Percentiles rank a stretch among this genome's conserved stretches.
Evolutionary conservation across 306 rosid species (phyloP).

Genomic region (Glycine latifolia): DNA sequence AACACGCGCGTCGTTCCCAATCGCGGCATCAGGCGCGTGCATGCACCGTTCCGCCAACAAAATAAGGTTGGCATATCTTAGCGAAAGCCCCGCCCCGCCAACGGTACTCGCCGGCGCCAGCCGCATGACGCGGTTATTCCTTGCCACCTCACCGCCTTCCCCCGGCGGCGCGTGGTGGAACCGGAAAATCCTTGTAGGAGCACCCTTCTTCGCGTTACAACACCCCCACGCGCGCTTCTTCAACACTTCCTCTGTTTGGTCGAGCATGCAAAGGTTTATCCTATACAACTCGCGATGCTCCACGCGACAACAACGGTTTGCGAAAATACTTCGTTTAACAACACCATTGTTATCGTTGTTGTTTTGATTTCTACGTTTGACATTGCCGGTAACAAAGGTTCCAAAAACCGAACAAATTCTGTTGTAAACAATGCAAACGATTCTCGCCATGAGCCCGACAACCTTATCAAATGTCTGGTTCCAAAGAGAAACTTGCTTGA

Average conservation of each 20-base stretch:
- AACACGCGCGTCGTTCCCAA: constrained; percentile 57
- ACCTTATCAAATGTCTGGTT: constrained; percentile 58
- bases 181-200: constrained; percentile 6
- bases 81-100: constrained; percentile 70
- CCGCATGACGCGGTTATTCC: constrained; percentile 44
- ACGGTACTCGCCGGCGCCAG: constrained; percentile 58
- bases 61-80: constrained; percentile 69
- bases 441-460: constrained; percentile 61
- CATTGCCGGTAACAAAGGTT: constrained; percentile 39
- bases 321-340: neutral
- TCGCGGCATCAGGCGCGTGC: constrained; percentile 43
- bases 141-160: neutral
- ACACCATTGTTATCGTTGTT: neutral
- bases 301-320: constrained; percentile 46
- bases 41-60: constrained; percentile 61
- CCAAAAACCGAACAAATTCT: constrained; percentile 59
- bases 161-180: neutral
- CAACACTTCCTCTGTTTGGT: neutral
- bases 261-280: constrained; percentile 18
- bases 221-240: constrained; percentile 22
- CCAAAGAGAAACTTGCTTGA: constrained; percentile 75
- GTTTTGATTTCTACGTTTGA: neutral
- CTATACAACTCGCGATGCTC: constrained; percentile 43
- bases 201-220: constrained; percentile 33
- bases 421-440: constrained; percentile 57